phyloP scores from a whole-genome alignment of 2,329 filamentous ascomycete species.

The Aspergillus aculeatus region DNA sequence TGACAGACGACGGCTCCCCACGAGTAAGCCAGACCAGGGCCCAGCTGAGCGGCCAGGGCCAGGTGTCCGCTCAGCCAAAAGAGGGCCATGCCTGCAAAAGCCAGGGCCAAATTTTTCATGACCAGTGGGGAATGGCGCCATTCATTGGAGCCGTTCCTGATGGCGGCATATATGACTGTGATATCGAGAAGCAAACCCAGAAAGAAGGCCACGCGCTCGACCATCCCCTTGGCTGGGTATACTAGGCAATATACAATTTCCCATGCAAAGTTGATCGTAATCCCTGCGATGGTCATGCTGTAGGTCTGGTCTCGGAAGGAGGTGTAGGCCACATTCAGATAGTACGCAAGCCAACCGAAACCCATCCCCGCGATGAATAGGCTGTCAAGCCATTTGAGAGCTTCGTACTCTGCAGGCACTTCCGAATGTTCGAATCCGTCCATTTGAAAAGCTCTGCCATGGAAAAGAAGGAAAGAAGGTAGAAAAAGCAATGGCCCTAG shows the following conservation, averaged over 20 bases:
- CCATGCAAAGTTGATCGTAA: constrained; percentile 21
- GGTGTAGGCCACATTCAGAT: constrained; percentile 15
- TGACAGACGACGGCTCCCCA: constrained; percentile 15
- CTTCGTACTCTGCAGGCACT: constrained; percentile 3
- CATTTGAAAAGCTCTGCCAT: not conserved
- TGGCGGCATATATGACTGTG: constrained; percentile 16
- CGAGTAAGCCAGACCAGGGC: constrained; percentile 11
- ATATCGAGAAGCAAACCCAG: constrained; percentile 13
- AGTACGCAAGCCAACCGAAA: constrained; percentile 17
- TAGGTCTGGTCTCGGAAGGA: constrained; percentile 19
- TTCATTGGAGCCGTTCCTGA: constrained; percentile 14
- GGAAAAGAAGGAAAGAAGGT: no score
- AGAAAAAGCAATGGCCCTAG: not conserved
- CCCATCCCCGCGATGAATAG: constrained; percentile 13
- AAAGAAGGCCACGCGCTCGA: constrained; percentile 8
- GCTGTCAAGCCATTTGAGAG: constrained; percentile 7
- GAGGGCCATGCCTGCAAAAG: constrained; percentile 10
- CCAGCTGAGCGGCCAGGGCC: constrained; percentile 11
- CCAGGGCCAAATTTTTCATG: constrained; percentile 9
- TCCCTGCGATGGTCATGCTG: constrained; percentile 17
- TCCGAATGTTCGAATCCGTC: constrained; percentile 4
- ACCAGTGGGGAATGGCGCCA: constrained; percentile 20
- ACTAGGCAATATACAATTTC: constrained; percentile 18
- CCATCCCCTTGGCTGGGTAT: constrained; percentile 14
- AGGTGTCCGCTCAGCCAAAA: constrained; percentile 9